Evolutionary conservation across 768 basidiomycete species (phyloP).

Genomic region (Suillus cothurnatus): DNA sequence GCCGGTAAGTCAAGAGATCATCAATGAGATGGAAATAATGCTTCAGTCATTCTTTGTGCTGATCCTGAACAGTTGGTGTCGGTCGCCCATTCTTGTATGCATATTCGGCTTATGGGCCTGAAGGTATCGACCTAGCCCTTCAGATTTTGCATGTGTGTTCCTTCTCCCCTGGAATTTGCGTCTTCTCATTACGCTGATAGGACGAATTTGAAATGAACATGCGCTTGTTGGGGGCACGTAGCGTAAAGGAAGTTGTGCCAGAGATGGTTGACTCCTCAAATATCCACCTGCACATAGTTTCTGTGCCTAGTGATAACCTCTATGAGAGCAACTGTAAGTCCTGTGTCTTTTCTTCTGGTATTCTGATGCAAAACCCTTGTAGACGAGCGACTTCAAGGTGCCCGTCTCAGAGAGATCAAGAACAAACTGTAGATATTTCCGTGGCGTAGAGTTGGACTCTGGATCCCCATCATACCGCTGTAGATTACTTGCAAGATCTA

Average conservation of each 20-base stretch:
- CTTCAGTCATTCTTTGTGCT: neutral
- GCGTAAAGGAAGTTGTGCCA: conserved; percentile 72
- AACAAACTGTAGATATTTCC: conserved; percentile 16
- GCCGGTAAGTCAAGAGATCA: conserved; percentile 17
- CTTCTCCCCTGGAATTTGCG: neutral
- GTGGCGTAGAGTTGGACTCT: neutral
- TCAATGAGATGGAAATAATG: neutral
- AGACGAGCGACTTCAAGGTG: conserved; percentile 35
- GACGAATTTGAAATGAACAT: conserved; percentile 97
- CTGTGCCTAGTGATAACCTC: conserved; percentile 31
- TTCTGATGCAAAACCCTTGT: conserved; percentile 4
- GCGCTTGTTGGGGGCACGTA: conserved; percentile 81
- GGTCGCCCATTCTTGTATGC: conserved; percentile 85
- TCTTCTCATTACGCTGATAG: conserved; percentile 38
- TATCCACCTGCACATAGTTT: conserved; percentile 30
- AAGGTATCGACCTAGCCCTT: conserved; percentile 79
- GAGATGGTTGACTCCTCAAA: conserved; percentile 75
- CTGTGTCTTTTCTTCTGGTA: neutral
- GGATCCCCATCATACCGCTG: neutral
- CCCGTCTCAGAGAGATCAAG: conserved; percentile 21
- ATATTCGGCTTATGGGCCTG: conserved; percentile 80
- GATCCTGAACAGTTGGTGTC: conserved; percentile 55
- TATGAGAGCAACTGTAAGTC: conserved; percentile 36
- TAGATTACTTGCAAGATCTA: neutral
- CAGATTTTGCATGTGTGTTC: conserved; percentile 66